Percentiles rank a stretch among this genome's conserved stretches.
Evolutionary conservation across 805 yeast species (phyloP).

Genomic region (Starmerella roubikii): DNA sequence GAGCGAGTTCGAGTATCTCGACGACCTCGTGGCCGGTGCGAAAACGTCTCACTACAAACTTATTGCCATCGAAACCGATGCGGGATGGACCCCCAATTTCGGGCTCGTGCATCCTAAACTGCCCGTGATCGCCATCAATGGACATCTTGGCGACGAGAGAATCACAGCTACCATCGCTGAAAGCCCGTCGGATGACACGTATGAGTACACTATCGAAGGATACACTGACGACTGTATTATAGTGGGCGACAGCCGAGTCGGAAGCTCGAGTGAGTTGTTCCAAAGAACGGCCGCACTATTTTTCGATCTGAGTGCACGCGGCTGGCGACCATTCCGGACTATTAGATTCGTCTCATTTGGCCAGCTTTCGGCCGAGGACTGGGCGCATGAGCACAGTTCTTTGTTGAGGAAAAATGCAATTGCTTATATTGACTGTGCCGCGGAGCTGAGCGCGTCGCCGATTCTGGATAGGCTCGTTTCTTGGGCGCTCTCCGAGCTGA

Average conservation of each 20-base stretch:
- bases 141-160: not conserved
- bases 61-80: constrained; percentile 5
- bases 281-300: constrained; percentile 3
- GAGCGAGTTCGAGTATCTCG: not conserved
- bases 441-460: constrained; percentile 3
- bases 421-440: constrained; percentile 5
- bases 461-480: constrained; percentile 1
- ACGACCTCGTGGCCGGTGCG: constrained; percentile 1
- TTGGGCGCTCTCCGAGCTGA: constrained; percentile 6
- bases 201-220: constrained; percentile 8
- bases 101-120: constrained; percentile 4
- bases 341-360: constrained; percentile 12
- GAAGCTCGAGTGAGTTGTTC: constrained; percentile 4
- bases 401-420: constrained; percentile 1
- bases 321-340: constrained; percentile 14
- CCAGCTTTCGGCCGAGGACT: constrained; percentile 1
- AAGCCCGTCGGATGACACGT: not conserved
- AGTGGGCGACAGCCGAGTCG: constrained; percentile 7
- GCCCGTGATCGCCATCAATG: constrained; percentile 5
- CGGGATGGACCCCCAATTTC: constrained; percentile 10
- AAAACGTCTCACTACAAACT: not conserved
- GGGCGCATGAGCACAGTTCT: constrained; percentile 1
- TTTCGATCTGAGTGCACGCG: not conserved
- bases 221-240: constrained; percentile 6
- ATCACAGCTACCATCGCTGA: not conserved